Evolutionary conservation across 345 rosid genomes (phyloP).

Genomic region (Sisymbrium altissimum): DNA sequence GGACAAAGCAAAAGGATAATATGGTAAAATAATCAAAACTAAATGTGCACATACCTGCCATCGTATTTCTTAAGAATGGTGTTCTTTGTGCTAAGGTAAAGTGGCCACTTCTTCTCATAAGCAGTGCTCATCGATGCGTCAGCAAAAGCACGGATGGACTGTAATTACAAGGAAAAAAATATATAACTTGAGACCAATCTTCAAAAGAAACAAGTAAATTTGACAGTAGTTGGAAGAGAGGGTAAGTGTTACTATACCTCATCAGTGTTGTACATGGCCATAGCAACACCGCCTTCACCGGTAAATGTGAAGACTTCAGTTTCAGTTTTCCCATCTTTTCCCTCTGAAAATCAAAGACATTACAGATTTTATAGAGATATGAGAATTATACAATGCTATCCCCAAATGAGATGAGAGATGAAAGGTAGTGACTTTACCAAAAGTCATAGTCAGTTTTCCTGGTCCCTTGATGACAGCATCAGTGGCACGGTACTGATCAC

Average conservation of each 20-base stretch:
- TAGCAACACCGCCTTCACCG: slow-evolving; percentile 91
- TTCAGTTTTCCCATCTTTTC: slow-evolving; percentile 66
- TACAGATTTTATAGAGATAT: not conserved
- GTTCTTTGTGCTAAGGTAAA: slow-evolving; percentile 96
- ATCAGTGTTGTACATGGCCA: slow-evolving; percentile 96
- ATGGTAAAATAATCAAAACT: not conserved
- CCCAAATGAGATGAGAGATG: not conserved
- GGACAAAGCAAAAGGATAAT: not conserved
- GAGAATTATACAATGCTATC: not conserved
- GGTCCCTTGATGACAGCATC: slow-evolving; percentile 87
- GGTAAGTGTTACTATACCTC: slow-evolving; percentile 49
- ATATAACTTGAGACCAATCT: not conserved
- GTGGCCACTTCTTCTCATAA: slow-evolving; percentile 94
- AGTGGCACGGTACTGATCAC: slow-evolving; percentile 96
- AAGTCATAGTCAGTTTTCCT: slow-evolving; percentile 86
- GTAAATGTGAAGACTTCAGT: slow-evolving; percentile 79
- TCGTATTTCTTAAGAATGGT: slow-evolving; percentile 99
- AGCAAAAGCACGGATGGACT: slow-evolving; percentile 84
- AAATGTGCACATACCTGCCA: slow-evolving; percentile 62
- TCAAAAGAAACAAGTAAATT: slow-evolving; percentile 10
- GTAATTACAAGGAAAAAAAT: slow-evolving; percentile 22
- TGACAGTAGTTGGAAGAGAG: not conserved
- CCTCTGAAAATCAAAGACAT: slow-evolving; percentile 60
- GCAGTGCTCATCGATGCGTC: slow-evolving; percentile 96
- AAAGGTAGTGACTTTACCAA: slow-evolving; percentile 44